Percentiles rank a stretch among this genome's conserved stretches.
These are phyloP conservation scores for Hygrocybe coccinea DNA, from an alignment of 768 basidiomycete species.

Conservation along the genomic window DNA sequence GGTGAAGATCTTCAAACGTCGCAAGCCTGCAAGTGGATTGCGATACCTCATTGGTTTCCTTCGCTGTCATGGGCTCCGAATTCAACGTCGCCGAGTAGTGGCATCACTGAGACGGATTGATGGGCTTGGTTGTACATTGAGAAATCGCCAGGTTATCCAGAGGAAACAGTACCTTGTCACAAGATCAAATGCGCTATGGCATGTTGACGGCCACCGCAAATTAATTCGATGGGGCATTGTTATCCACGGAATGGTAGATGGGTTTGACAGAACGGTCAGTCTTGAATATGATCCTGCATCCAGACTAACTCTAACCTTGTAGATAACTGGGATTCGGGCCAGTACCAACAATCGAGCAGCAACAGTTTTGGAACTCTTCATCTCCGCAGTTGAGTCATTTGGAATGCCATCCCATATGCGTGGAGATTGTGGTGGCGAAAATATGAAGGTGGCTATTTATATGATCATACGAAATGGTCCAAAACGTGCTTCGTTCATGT, in stretches of 20 bases:
- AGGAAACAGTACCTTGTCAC: conserved; percentile 17
- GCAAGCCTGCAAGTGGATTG: conserved; percentile 19
- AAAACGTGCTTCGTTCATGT: conserved; percentile 30
- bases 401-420: conserved; percentile 29
- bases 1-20: neutral
- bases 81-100: conserved; percentile 21
- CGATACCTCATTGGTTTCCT: conserved; percentile 28
- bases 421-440: conserved; percentile 36
- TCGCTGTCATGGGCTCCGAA: conserved; percentile 17
- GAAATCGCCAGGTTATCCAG: conserved; percentile 12
- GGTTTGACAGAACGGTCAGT: conserved; percentile 19
- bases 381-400: conserved; percentile 17
- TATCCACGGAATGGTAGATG: conserved; percentile 23
- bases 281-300: neutral
- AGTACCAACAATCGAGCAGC: conserved; percentile 26
- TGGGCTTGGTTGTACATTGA: conserved; percentile 20
- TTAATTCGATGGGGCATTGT: conserved; percentile 28
- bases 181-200: conserved; percentile 29
- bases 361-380: conserved; percentile 27
- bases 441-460: conserved; percentile 27
- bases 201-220: conserved; percentile 35
- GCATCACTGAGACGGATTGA: conserved; percentile 24
- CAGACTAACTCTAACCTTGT: neutral
- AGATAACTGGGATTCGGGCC: conserved; percentile 27
- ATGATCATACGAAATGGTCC: conserved; percentile 34